Percentiles rank a stretch among this genome's conserved stretches.
These are phyloP conservation scores for Debaryomyces maramus DNA, from an alignment of 805 yeast species.

Conservation along the genomic window DNA sequence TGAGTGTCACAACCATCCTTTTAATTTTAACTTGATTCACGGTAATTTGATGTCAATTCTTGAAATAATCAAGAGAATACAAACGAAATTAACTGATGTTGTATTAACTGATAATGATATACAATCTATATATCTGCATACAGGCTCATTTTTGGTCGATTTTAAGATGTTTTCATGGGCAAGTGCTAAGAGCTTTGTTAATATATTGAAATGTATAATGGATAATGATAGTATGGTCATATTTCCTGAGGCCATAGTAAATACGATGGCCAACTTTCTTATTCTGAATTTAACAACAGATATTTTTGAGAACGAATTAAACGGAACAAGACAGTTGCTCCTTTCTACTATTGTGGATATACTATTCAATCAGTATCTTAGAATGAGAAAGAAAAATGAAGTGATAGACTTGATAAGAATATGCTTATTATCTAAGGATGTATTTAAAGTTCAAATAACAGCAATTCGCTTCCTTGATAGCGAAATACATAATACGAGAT, in stretches of 20 bases:
- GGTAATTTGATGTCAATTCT: conserved; percentile 53
- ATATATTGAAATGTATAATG: conserved; percentile 9
- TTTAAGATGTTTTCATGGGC: conserved; percentile 23
- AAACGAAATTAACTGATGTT: conserved; percentile 2
- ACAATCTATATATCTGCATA: conserved; percentile 3
- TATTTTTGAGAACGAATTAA: conserved; percentile 18
- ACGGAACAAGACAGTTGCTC: conserved; percentile 54
- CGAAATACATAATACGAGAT: not conserved
- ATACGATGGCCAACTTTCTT: conserved; percentile 36
- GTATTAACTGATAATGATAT: conserved; percentile 4
- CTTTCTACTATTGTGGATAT: conserved; percentile 31
- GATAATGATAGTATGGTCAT: conserved; percentile 6
- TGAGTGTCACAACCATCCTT: conserved; percentile 25
- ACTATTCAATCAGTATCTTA: conserved; percentile 22
- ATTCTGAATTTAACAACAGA: conserved; percentile 22
- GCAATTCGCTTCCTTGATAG: conserved; percentile 35
- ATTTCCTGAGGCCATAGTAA: conserved; percentile 10
- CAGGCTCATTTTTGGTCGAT: conserved; percentile 6
- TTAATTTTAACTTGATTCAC: conserved; percentile 36
- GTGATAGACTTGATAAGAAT: conserved; percentile 27
- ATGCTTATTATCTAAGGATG: conserved; percentile 34
- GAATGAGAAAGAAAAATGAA: conserved; percentile 13
- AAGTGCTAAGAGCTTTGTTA: conserved; percentile 34
- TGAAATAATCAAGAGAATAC: conserved; percentile 16
- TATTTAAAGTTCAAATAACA: conserved; percentile 43